phyloP scores from a whole-genome alignment of 2,329 filamentous ascomycete genomes.

The Colletotrichum ledebouriae region DNA sequence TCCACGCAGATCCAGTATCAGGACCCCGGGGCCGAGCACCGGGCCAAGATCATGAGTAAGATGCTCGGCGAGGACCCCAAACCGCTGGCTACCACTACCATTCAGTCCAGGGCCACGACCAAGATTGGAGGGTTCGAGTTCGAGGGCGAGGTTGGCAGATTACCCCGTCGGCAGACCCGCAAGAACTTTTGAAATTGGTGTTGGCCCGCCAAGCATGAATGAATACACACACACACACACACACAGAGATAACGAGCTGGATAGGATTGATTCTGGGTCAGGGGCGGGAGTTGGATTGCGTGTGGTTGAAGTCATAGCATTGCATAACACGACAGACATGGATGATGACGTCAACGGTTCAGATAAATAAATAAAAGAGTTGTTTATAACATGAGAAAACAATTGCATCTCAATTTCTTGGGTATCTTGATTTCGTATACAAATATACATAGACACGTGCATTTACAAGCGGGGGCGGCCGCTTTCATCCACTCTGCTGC shows the following conservation, averaged over 20 bases:
- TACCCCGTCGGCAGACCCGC: constrained; percentile 26
- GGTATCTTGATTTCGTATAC: constrained; percentile 36
- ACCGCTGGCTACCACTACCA: background rate
- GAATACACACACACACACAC: too few relatives aligned
- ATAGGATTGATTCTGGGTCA: too few relatives aligned
- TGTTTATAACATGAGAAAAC: background rate
- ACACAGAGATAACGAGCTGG: background rate
- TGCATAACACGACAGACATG: constrained; percentile 34
- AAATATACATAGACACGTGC: constrained; percentile 5
- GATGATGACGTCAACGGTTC: constrained; percentile 23
- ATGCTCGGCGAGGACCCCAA: constrained; percentile 49
- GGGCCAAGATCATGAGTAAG: constrained; percentile 59
- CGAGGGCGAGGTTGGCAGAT: constrained; percentile 10
- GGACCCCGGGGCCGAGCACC: constrained; percentile 62
- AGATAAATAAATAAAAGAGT: background rate
- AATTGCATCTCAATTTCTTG: constrained; percentile 22
- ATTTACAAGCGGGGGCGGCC: background rate
- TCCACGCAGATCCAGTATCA: constrained; percentile 68
- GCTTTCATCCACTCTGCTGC: background rate
- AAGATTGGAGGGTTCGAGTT: constrained; percentile 38
- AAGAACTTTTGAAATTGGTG: constrained; percentile 7
- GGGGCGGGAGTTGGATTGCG: background rate
- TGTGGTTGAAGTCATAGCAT: constrained; percentile 14
- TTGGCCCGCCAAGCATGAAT: too few relatives aligned
- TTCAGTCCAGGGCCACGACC: constrained; percentile 11